Evolutionary conservation across 805 yeast genomes (phyloP), one percentile per base, ranked within the genome.

Genomic region (Pichia scutulata): DNA sequence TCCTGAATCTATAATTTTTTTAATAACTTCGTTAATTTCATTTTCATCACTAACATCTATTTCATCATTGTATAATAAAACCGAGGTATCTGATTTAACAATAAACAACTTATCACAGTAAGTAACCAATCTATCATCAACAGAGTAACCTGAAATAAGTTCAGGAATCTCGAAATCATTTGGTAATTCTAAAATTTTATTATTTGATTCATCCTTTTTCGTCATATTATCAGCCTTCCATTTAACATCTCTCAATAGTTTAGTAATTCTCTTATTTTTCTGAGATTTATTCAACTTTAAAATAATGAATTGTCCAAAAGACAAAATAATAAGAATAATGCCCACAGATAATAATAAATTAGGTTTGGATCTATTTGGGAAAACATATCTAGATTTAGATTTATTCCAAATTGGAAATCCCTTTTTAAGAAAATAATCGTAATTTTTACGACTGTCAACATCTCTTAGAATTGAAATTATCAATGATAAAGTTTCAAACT

Each of bases 361-460:
- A 7, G 58, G 60, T 25, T 53, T 52, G 1, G 50, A 48, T 40
- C 53, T 54, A 23, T 57, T 49, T 16, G 51, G 52, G 39, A 53
- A 58, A 21, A 47, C 19, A 40, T 49, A 57, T 14, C 22, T 44
- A 2, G 44, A 37, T 1, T 52, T 58, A 2, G 28, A 18, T 22
- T 43, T n/a, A 42, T 81, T 81, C 53, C 86, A 88, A 54, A 75
- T 73, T 7, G 99, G 98, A 68, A 93, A 92, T 8, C 98, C 97
- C 57, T 80, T 77, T 41, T 78, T 72, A 48, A 86, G 71, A 67
- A 87, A 93, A 65, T 80, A 89, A 66, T 93, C 98, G 65, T 93
- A 93, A 8, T 89, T 74, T 45, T 83, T 80, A 54, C 82, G 78
- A 51, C 74, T 73, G 49, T 79, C 77, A 42, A 53, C 55, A 50